Evolutionary conservation across 495 filamentous ascomycete species (phyloP).

Genomic region (Barbatosphaeria neglecta): DNA sequence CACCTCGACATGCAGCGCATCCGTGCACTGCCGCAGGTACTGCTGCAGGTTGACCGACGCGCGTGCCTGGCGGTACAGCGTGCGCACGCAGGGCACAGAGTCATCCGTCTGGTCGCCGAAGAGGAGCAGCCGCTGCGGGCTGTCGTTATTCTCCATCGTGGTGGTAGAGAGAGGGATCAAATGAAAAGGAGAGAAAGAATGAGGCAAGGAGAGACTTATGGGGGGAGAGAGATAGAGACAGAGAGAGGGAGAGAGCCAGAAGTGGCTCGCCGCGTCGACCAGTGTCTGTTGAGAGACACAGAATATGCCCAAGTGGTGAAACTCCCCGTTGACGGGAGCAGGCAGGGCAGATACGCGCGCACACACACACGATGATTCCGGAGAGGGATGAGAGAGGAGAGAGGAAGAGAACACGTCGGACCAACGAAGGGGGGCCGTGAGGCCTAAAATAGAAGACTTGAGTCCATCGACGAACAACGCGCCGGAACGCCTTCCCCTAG

Average conservation of each 20-base stretch:
- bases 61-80: constrained; percentile 1
- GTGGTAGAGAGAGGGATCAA: neutral
- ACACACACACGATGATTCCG: too few relatives aligned
- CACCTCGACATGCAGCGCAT: constrained; percentile 1
- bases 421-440: too few relatives aligned
- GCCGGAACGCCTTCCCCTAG: too few relatives aligned
- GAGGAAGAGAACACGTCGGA: too few relatives aligned
- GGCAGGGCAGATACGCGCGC: neutral
- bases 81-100: constrained; percentile 4
- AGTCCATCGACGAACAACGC: too few relatives aligned
- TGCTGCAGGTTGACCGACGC: neutral
- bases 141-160: too few relatives aligned
- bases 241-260: neutral
- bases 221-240: neutral
- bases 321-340: neutral
- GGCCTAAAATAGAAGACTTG: too few relatives aligned
- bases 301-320: neutral
- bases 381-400: too few relatives aligned
- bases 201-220: neutral
- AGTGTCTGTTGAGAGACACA: neutral
- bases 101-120: constrained; percentile 10
- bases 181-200: neutral
- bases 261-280: neutral
- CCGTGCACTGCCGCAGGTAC: constrained; percentile 3
- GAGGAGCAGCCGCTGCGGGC: constrained; percentile 2